Evolutionary conservation across 2,329 filamentous ascomycete genomes (phyloP).

Genomic region (Colletotrichum tanaceti): DNA sequence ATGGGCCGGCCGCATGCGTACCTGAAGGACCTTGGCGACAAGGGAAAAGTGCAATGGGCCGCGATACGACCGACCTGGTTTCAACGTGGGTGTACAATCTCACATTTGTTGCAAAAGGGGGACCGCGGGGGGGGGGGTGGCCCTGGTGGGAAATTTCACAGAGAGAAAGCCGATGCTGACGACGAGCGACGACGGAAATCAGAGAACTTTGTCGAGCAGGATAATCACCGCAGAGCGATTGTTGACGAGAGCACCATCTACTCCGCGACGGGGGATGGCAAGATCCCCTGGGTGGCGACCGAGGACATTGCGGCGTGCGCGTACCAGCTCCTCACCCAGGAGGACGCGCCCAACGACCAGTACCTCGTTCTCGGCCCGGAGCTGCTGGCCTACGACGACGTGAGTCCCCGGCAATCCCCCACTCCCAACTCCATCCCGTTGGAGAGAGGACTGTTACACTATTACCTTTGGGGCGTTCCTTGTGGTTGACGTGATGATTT

Average conservation of each 20-base stretch:
- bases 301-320: constrained; percentile 61
- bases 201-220: constrained; percentile 58
- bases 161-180: neutral
- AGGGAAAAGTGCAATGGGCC: constrained; percentile 54
- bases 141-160: no score
- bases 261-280: constrained; percentile 56
- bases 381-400: constrained; percentile 51
- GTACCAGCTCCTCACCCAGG: constrained; percentile 52
- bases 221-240: constrained; percentile 47
- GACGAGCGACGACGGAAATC: neutral
- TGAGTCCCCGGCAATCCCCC: constrained; percentile 31
- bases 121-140: no score
- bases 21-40: constrained; percentile 50
- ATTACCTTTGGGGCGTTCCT: no score
- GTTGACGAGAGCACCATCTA: constrained; percentile 54
- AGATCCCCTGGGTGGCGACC: constrained; percentile 59
- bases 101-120: neutral
- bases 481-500: constrained; percentile 41
- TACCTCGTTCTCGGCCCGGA: constrained; percentile 53
- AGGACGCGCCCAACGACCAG: constrained; percentile 55
- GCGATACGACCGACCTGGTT: constrained; percentile 62
- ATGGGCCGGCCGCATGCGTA: constrained; percentile 54
- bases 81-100: constrained; percentile 49
- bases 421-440: no score
- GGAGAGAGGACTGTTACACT: neutral